These are phyloP conservation scores for Salvia splendens DNA, from an alignment of 257 asterid species.

Conservation along the genomic window DNA sequence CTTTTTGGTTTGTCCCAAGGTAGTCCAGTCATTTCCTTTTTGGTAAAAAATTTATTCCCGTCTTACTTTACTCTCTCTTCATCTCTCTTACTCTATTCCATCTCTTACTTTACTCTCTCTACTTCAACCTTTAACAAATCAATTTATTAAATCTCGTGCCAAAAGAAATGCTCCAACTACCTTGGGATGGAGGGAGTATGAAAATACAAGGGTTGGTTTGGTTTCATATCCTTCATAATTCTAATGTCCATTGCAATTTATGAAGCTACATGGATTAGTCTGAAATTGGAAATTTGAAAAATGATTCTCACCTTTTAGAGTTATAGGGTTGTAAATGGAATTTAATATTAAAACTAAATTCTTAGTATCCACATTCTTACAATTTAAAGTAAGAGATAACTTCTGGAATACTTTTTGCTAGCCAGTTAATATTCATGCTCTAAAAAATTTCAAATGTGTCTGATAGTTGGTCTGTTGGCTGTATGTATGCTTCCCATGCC, in stretches of 20 bases:
- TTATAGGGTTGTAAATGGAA: not conserved
- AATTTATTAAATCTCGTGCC: no score
- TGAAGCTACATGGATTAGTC: not conserved
- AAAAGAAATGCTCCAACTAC: no score
- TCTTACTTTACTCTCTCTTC: no score
- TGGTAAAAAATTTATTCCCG: no score
- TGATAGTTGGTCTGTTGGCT: slow-evolving; percentile 12
- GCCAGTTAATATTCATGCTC: not conserved
- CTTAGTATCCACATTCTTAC: not conserved
- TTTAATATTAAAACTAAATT: not conserved
- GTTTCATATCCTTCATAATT: not conserved
- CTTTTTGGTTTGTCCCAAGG: no score
- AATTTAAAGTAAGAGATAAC: not conserved
- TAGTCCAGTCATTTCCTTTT: no score
- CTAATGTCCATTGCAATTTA: not conserved
- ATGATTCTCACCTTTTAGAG: not conserved
- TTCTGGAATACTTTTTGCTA: slow-evolving; percentile 5
- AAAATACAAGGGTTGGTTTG: no score
- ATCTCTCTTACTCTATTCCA: no score
- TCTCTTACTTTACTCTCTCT: no score
- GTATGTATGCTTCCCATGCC: not conserved
- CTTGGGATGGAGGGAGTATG: no score
- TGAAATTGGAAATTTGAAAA: not conserved
- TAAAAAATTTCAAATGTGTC: not conserved
- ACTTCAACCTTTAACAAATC: no score